A percentile compares a stretch with the other conserved stretches of the same genome.
These are phyloP conservation scores for Holtermannia corniformis DNA, from an alignment of 768 basidiomycete species.

Conservation along the genomic window DNA sequence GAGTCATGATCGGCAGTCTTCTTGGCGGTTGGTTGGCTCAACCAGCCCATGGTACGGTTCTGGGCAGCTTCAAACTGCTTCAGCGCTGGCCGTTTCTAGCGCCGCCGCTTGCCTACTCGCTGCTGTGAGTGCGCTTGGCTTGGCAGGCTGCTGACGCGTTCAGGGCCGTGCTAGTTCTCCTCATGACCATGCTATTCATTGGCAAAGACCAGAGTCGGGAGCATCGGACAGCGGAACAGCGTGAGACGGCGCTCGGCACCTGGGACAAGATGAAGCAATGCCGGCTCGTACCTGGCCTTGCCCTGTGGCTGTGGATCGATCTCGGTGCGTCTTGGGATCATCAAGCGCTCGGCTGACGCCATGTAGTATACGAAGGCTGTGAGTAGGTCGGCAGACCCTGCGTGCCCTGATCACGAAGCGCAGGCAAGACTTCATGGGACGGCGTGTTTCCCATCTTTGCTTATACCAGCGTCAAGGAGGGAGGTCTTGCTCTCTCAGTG, in stretches of 20 bases:
- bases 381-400: too few species aligned
- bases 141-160: not conserved
- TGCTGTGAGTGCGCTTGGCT: conserved; percentile 7
- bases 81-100: conserved; percentile 21
- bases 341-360: too few species aligned
- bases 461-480: conserved; percentile 15
- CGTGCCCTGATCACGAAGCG: too few species aligned
- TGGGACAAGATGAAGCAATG: too few species aligned
- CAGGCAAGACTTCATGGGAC: conserved; percentile 18
- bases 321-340: too few species aligned
- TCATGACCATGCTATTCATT: conserved; percentile 11
- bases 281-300: too few species aligned
- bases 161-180: too few species aligned
- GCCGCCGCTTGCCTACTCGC: conserved; percentile 16
- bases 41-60: conserved; percentile 21
- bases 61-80: conserved; percentile 9
- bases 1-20: conserved; percentile 18
- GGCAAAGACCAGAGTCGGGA: too few species aligned
- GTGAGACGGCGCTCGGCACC: too few species aligned
- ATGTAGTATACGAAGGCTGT: too few species aligned
- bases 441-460: conserved; percentile 22
- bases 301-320: too few species aligned
- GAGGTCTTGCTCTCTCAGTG: conserved; percentile 28
- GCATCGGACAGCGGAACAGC: too few species aligned
- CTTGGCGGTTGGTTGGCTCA: conserved; percentile 27